Evolutionary conservation across 768 basidiomycete species (phyloP).

Genomic region (Boletales sp.): DNA sequence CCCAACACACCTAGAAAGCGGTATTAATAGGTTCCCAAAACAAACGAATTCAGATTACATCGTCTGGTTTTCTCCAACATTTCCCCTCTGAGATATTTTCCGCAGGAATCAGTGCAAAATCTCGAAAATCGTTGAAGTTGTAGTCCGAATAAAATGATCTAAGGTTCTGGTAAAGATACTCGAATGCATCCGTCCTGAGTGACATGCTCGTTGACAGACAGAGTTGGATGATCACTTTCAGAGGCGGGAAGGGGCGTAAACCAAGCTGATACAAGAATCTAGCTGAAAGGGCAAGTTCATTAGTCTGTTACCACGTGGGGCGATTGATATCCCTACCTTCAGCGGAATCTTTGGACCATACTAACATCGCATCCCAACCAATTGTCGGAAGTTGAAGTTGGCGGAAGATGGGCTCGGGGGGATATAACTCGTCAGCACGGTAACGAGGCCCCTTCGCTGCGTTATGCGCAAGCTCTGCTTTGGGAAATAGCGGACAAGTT

Average conservation of each 20-base stretch:
- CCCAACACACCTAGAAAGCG: constrained; percentile 56
- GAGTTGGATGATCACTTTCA: constrained; percentile 61
- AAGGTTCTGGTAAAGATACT: constrained; percentile 77
- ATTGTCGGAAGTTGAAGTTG: constrained; percentile 72
- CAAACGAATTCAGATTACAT: constrained; percentile 39
- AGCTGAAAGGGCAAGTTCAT: constrained; percentile 40
- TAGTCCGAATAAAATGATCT: constrained; percentile 53
- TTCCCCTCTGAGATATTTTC: constrained; percentile 39
- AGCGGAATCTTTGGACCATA: constrained; percentile 72
- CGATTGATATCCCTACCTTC: constrained; percentile 54
- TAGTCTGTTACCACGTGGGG: not conserved
- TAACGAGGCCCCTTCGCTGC: constrained; percentile 38
- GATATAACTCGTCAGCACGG: constrained; percentile 74
- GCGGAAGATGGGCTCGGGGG: constrained; percentile 69
- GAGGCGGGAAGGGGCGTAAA: constrained; percentile 59
- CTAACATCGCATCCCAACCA: constrained; percentile 65
- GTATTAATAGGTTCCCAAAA: not conserved
- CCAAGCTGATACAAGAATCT: constrained; percentile 76
- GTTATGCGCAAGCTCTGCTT: constrained; percentile 35
- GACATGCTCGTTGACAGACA: constrained; percentile 53
- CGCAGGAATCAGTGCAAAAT: constrained; percentile 76
- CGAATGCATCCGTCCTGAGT: constrained; percentile 55
- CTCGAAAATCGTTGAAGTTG: constrained; percentile 44
- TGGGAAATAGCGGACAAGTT: constrained; percentile 69
- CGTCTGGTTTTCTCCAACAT: constrained; percentile 57